These are phyloP conservation scores for Trematosphaeria pertusa DNA, from an alignment of 2,329 filamentous ascomycete species.

Conservation along the genomic window DNA sequence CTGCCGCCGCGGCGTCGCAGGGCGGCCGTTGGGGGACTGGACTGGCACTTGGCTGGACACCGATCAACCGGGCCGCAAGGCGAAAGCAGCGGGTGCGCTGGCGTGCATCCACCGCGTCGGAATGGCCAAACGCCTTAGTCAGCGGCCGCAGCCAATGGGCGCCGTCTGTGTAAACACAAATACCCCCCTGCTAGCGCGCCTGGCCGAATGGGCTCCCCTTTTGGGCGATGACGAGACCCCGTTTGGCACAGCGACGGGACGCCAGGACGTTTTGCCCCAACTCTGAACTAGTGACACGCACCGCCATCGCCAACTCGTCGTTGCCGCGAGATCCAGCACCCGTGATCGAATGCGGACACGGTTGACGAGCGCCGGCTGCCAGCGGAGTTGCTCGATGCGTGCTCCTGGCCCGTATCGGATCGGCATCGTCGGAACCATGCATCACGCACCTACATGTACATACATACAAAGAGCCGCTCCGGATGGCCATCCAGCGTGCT, in stretches of 20 bases:
- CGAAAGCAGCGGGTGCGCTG: slow-evolving; percentile 15
- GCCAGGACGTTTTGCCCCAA: slow-evolving; percentile 5
- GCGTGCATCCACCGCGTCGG: slow-evolving; percentile 16
- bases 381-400: too few relatives aligned
- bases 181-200: not conserved
- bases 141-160: slow-evolving; percentile 11
- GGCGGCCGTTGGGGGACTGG: slow-evolving; percentile 25
- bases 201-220: not conserved
- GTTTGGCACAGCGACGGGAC: not conserved
- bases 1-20: not conserved
- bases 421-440: too few relatives aligned
- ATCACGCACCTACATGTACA: too few relatives aligned
- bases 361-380: too few relatives aligned
- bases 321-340: too few relatives aligned
- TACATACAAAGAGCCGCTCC: too few relatives aligned
- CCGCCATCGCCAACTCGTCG: not conserved
- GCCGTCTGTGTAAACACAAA: slow-evolving; percentile 8
- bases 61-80: slow-evolving; percentile 26
- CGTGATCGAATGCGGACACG: too few relatives aligned
- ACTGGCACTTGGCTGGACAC: slow-evolving; percentile 20
- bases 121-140: slow-evolving; percentile 14
- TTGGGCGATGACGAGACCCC: slow-evolving; percentile 4
- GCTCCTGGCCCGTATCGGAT: too few relatives aligned
- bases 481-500: too few relatives aligned
- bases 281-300: not conserved